Conservation (phyloP, 495 filamentous ascomycete species). For the Tuber indicum region DNA sequence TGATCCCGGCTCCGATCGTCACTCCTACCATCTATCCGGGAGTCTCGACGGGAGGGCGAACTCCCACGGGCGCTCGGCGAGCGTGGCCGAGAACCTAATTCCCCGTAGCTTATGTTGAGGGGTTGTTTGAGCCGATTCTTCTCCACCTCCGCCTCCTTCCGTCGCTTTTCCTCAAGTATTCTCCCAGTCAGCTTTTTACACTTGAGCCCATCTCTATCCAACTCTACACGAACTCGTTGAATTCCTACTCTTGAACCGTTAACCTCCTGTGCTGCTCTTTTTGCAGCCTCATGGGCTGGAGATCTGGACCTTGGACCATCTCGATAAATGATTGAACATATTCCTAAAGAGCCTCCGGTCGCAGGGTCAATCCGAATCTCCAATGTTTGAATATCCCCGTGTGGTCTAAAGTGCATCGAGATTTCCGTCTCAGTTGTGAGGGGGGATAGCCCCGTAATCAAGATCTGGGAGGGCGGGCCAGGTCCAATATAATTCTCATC, state of each 20-base stretch:
- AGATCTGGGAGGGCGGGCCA: slow-evolving; percentile 79
- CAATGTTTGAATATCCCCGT: slow-evolving; percentile 80
- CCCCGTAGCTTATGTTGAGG: slow-evolving; percentile 13
- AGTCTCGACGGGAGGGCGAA: slow-evolving; percentile 43
- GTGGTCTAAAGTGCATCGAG: slow-evolving; percentile 71
- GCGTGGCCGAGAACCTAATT: slow-evolving; percentile 20
- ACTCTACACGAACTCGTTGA: slow-evolving; percentile 67
- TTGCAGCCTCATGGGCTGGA: slow-evolving; percentile 66
- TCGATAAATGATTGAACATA: slow-evolving; percentile 83
- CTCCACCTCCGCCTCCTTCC: slow-evolving; percentile 48
- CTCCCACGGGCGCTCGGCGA: slow-evolving; percentile 28
- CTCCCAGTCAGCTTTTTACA: slow-evolving; percentile 67
- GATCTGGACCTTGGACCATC: slow-evolving; percentile 57
- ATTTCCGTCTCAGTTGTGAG: slow-evolving; percentile 72
- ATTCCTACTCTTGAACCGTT: slow-evolving; percentile 65
- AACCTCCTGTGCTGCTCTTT: slow-evolving; percentile 63
- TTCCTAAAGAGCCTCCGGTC: slow-evolving; percentile 84
- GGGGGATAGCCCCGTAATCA: slow-evolving; percentile 90
- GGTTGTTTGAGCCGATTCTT: slow-evolving; percentile 37
- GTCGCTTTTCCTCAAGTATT: slow-evolving; percentile 58
- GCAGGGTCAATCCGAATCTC: slow-evolving; percentile 87
- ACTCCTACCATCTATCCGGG: slow-evolving; percentile 6
- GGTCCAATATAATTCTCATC: slow-evolving; percentile 82
- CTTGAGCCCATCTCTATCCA: slow-evolving; percentile 77
- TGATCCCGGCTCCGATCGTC: slow-evolving; percentile 23